Evolutionary conservation across 2,329 filamentous ascomycete species (phyloP), one percentile per base, ranked within the genome.

Genomic region (Aspergillus aculeatinus): DNA sequence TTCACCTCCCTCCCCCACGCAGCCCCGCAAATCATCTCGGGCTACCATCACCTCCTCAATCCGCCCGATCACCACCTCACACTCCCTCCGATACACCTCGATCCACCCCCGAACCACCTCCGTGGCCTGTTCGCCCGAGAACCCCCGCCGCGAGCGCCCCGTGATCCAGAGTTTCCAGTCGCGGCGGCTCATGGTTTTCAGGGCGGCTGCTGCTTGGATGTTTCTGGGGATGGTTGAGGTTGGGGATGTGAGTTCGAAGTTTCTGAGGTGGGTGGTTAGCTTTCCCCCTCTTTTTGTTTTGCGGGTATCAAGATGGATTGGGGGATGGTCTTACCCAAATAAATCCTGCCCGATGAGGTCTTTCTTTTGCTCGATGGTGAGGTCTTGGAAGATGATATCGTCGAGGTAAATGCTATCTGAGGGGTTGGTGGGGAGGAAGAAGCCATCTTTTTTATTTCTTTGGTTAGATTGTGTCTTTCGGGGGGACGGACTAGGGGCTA

Each of bases 361-460:
- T 52, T 68, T 63, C 53, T 65, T 66, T 33, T 71, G 60, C 12
- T 62, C 53, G 44, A 42, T 27, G 11, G 58, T 64, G 10, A 74
- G 58, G 11, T 68, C 66, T 3, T 62, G 59, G 48, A 71, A 65
- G 39, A 77, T 67, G 16, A 76, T 70, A 49, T 74, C 69, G 64
- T 77, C 75, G 1, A 77, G 64, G 54, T 66, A 74, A 31, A 76
- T 54, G 5, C 61, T 62, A 59, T 77, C 75, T 29, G 64, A 75
- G 50, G 66, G 65, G 51, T 77, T 77, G 6, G 66, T 39, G 19
- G 72, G 64, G 21, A 74, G 72, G 48, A 67, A 67, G 59, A 77
- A 77, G 16, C 75, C 75, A 62, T 77, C 75, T 77, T n/a, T 10
- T n/a, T 29, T 5, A 23, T n/a, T n/a, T 52, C 12, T 16, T 53